phyloP scores from a whole-genome alignment of 768 basidiomycete genomes.

The Astraeus odoratus region DNA sequence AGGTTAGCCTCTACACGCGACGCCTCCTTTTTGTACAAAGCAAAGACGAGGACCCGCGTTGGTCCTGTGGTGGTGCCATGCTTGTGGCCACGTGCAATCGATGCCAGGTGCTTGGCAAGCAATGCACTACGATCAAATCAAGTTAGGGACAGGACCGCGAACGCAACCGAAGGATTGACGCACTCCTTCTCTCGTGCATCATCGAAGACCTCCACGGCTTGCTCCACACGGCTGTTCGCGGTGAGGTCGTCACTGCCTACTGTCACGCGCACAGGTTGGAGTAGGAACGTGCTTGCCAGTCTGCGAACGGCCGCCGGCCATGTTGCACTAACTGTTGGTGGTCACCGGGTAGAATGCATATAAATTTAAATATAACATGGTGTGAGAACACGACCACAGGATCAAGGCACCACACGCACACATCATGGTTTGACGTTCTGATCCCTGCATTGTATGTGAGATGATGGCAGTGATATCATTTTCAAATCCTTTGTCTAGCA shows the following conservation, averaged over 20 bases:
- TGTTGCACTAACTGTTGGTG: constrained; percentile 79
- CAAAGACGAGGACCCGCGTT: constrained; percentile 83
- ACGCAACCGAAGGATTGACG: constrained; percentile 16
- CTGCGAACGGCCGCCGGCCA: constrained; percentile 95
- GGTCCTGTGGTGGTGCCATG: constrained; percentile 47
- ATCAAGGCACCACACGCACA: constrained; percentile 44
- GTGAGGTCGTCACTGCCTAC: constrained; percentile 94
- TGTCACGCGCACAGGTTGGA: constrained; percentile 79
- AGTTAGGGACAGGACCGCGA: not conserved
- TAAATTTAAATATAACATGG: too few relatives aligned
- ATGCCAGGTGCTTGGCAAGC: constrained; percentile 1
- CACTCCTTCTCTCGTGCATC: constrained; percentile 83
- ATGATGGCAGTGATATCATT: constrained; percentile 95
- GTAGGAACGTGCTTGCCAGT: constrained; percentile 83
- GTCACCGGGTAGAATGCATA: too few relatives aligned
- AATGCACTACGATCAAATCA: not conserved
- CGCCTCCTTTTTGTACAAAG: constrained; percentile 96
- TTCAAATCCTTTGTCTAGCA: constrained; percentile 98
- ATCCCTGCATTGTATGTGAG: constrained; percentile 55
- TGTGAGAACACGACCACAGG: not conserved
- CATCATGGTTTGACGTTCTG: constrained; percentile 88
- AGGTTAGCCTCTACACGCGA: constrained; percentile 83
- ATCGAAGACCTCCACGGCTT: constrained; percentile 88
- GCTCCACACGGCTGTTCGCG: constrained; percentile 91
- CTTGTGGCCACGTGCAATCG: constrained; percentile 24